phyloP scores from a whole-genome alignment of 2,329 filamentous ascomycete species.

The Sporothrix dimorphospora region DNA sequence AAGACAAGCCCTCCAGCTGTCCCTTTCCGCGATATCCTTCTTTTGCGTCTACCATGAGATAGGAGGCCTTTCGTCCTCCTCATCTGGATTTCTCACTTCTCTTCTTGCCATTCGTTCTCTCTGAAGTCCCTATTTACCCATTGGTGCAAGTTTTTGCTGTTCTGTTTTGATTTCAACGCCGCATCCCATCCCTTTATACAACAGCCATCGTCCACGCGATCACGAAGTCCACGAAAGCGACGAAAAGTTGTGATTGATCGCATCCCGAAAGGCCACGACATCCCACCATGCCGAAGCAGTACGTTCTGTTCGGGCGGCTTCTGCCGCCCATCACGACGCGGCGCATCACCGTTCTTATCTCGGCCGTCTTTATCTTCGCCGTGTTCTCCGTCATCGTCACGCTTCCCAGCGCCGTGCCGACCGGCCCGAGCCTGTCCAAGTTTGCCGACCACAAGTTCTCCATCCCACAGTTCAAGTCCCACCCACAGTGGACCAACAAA shows the following conservation, averaged over 20 bases:
- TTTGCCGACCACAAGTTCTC: slow-evolving; percentile 55
- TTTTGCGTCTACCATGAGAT: slow-evolving; percentile 24
- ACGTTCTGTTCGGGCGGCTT: slow-evolving; percentile 52
- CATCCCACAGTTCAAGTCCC: slow-evolving; percentile 53
- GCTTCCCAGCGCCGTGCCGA: slow-evolving; percentile 53
- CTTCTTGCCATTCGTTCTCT: slow-evolving; percentile 18
- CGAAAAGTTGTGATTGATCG: not conserved
- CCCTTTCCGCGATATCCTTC: not conserved
- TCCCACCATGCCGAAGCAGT: slow-evolving; percentile 51
- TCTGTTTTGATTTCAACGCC: not conserved
- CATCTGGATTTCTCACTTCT: not conserved
- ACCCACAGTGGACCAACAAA: slow-evolving; percentile 43
- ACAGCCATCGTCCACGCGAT: not conserved
- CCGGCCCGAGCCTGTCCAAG: slow-evolving; percentile 53
- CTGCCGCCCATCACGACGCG: slow-evolving; percentile 56
- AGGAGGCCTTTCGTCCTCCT: not conserved
- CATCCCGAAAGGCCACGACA: not conserved
- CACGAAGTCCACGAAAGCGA: not conserved
- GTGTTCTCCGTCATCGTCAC: slow-evolving; percentile 58
- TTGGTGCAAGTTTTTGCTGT: not conserved
- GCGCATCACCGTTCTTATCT: slow-evolving; percentile 56
- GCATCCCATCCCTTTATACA: not conserved
- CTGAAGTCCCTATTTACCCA: not conserved
- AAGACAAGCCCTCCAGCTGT: not conserved
- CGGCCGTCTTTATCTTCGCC: slow-evolving; percentile 56